phyloP scores from a whole-genome alignment of 2,329 filamentous ascomycete genomes.

The Aureobasidium zeae region DNA sequence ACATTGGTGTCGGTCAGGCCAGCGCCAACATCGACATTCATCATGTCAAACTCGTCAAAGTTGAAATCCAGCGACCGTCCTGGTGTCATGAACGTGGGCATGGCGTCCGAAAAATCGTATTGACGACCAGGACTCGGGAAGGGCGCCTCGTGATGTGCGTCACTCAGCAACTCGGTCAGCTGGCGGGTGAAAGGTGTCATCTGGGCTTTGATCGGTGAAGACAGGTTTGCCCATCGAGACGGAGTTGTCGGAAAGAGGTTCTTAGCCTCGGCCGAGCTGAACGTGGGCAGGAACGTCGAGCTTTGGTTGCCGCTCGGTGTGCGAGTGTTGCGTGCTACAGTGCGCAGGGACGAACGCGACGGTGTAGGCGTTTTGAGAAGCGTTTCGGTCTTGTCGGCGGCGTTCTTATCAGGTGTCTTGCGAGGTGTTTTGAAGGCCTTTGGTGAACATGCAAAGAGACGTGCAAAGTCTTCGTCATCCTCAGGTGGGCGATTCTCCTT shows the following conservation, averaged over 20 bases:
- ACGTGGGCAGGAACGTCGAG: conserved; percentile 28
- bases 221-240: conserved; percentile 27
- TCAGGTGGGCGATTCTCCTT: conserved; percentile 49
- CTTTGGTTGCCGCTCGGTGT: conserved; percentile 26
- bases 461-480: conserved; percentile 43
- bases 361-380: conserved; percentile 39
- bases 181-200: conserved; percentile 53
- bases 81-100: conserved; percentile 27
- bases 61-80: conserved; percentile 23
- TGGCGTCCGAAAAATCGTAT: conserved; percentile 26
- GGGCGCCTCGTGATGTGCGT: conserved; percentile 26
- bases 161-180: conserved; percentile 55
- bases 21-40: conserved; percentile 2
- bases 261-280: conserved; percentile 23
- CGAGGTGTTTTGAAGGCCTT: conserved; percentile 41
- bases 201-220: conserved; percentile 22
- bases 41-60: conserved; percentile 7
- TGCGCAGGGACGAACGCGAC: conserved; percentile 25
- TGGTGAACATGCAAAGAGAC: conserved; percentile 57
- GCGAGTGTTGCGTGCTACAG: conserved; percentile 15
- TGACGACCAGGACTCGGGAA: conserved; percentile 23
- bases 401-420: conserved; percentile 46
- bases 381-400: conserved; percentile 49
- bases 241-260: conserved; percentile 25
- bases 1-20: not conserved